These are phyloP conservation scores for Brassica balearica DNA, from an alignment of 441 rosid species.

Conservation along the genomic window DNA sequence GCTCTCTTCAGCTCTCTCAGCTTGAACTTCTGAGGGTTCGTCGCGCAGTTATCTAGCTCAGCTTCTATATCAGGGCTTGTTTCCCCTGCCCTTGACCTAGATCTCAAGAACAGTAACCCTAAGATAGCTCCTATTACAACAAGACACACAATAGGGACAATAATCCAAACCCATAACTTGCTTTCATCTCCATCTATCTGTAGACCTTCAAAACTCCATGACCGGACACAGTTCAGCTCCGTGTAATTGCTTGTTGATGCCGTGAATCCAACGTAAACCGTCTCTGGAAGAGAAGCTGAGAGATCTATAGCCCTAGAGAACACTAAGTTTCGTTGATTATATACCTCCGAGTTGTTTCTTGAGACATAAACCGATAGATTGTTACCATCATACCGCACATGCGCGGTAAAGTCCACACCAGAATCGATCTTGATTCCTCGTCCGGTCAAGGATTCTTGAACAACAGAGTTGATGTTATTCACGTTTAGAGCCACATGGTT, in stretches of 20 bases:
- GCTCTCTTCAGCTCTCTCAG: slow-evolving; percentile 62
- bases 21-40: slow-evolving; percentile 60
- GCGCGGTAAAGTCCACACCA: slow-evolving; percentile 28
- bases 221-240: slow-evolving; percentile 57
- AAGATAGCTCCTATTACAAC: slow-evolving; percentile 26
- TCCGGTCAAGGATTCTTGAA: slow-evolving; percentile 50
- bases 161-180: slow-evolving; percentile 47
- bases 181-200: slow-evolving; percentile 38
- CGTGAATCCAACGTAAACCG: slow-evolving; percentile 67
- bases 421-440: slow-evolving; percentile 41
- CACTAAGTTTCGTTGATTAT: slow-evolving; percentile 37
- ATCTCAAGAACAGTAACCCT: slow-evolving; percentile 21
- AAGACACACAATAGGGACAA: slow-evolving; percentile 32
- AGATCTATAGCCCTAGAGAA: slow-evolving; percentile 55
- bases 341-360: slow-evolving; percentile 3
- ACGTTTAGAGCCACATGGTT: slow-evolving; percentile 74
- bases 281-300: slow-evolving; percentile 54
- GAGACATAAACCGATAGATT: slow-evolving; percentile 54
- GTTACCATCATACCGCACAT: slow-evolving; percentile 52
- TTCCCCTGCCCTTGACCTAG: slow-evolving; percentile 39
- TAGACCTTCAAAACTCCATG: slow-evolving; percentile 56
- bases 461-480: slow-evolving; percentile 50
- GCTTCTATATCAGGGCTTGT: slow-evolving; percentile 52
- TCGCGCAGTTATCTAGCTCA: slow-evolving; percentile 50
- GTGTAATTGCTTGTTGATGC: slow-evolving; percentile 63